Evolutionary conservation across 225 moss, liverwort and hornwort species (phyloP), one percentile per base, ranked within the genome.

Genomic region (Bryum argenteum): DNA sequence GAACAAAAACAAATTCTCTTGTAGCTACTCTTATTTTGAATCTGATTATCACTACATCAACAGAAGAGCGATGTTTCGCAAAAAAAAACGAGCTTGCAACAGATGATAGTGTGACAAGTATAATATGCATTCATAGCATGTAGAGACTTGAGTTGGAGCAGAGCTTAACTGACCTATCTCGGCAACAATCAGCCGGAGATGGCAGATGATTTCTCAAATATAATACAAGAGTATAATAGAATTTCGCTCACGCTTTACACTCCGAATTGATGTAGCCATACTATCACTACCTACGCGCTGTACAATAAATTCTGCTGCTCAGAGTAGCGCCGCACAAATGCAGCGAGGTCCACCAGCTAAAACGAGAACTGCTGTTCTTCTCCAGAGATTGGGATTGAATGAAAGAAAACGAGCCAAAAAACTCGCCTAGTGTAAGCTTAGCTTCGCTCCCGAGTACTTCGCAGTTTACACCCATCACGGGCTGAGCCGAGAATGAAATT

Each of bases 261-360:
- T 81, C 71, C 78, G 75, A 72, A 84, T 81, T 75, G 81, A 78
- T 58, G 53, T n/a, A n/a, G n/a, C 44, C 48, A 40, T 63, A 71
- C 60, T 18, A 58, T 74, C 12, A 22, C 63, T 50, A 38, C 1
- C 58, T 54, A 72, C 75, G 9, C 38, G 48, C 63, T 72, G 54
- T 79, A 79, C 75, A 83, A 26, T 55, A 48, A 67, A 60, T 67
- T 50, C 43, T 13, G 41, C 54, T 65, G 47, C 58, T 48, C 15
- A 72, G 21, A 45, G 15, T n/a, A 11, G 16, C 18, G 44, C 65
- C n/a, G 24, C 43, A 19, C 45, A 42, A 26, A 4, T 17, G 52
- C 69, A 51, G 75, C 54, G 18, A 17, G 18, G 22, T 74, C 41
- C 65, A 56, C 63, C 68, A 17, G 73, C 8, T 22, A 16, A 67